Base-by-base conservation (phyloP, 257 asterid genomes). In the Fraxinus cuspidata region DNA sequence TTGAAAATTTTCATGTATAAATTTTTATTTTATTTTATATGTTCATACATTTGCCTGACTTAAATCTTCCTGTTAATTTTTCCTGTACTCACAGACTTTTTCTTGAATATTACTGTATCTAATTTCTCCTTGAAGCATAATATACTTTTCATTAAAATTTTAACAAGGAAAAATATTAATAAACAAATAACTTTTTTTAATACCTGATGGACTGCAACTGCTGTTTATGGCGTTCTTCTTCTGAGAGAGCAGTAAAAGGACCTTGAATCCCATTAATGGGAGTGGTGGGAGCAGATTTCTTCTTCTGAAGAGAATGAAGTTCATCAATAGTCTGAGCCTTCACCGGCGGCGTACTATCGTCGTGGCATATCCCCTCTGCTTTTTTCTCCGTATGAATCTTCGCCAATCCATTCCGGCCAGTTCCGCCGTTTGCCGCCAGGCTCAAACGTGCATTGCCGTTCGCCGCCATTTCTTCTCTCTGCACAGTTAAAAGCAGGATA, bases 201-300 rank as follows among this genome's bases (percentile, higher is more conserved):
- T 81, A 88, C 93, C 93, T 89, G 75, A 89, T 89, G 0, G 94
- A 89, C 80, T 89, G 90, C 6, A 89, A 89, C 75, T 89, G 91
- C 82, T 85, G 91, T 74, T 81, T 81, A 72, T 29, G 78, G 74
- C 89, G 89, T 42, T 84, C 82, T 6, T 82, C 90, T 31, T 85
- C 91, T 2, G 88, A 66, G 27, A 73, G 56, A 8, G 81, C 81
- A 5, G 84, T 71, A 23, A 85, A 86, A 19, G 87, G 77, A 0
- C 83, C 81, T 42, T 82, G 89, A 32, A 60, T 51, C 38, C 86
- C 89, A 13, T 75, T 18, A 72, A 76, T 67, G 7, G 94, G 94
- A 31, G 94, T 87, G 16, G 86, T 87, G 4, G 92, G 92, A 15
- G 90, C 92, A 29, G 94, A 89, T 78, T 84, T 89, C 87, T 89